Base-by-base conservation (phyloP, 306 rosid genomes). In the Sechiopsis laciniata region DNA sequence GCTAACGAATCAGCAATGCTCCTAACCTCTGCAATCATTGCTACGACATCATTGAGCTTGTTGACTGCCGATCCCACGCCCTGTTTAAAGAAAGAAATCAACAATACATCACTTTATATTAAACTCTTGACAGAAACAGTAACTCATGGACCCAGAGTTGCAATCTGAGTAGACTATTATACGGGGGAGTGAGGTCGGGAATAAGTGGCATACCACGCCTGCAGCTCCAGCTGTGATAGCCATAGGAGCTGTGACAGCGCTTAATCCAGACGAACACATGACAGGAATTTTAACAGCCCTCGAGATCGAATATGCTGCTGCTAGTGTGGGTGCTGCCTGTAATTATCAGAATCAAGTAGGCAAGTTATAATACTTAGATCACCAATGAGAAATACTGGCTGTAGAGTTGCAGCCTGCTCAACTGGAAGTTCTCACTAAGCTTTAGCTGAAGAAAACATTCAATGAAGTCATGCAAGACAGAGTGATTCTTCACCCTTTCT, bases 151-250 rank as follows among this genome's bases (percentile, higher is more conserved):
- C 50, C 26, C 58, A 52, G 26, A 52, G 52, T 54, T 51, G 11
- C 73, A 68, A 21, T 42, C 57, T 21, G n/a, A 21, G 40, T 3
- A 45, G 9, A 35, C n/a, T 67, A 67, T 8, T 67, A 67, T 8
- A 16, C 0, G 13, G 32, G 32, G 16, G 53, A 66, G 52, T 37
- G 55, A 20, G 17, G 55, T 21, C 0, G 9, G 10, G 73, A 20
- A 46, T 13, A 50, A 66, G 72, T 5, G 52, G 8, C 91, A 21
- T 86, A 93, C 96, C 89, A 93, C 98, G 22, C 98, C 98, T 7
- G 98, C 80, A 40, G 98, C 97, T 64, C 98, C 98, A 8, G 94
- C 96, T 29, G 94, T 74, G 81, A 93, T 86, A 78, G 97, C 98
- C 98, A 93, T 86, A 57, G 98, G 97, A 16, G 90, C 91, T 2